Evolutionary conservation across 495 filamentous ascomycete genomes (phyloP).

Genomic region (Hyaloscypha hepaticicola): DNA sequence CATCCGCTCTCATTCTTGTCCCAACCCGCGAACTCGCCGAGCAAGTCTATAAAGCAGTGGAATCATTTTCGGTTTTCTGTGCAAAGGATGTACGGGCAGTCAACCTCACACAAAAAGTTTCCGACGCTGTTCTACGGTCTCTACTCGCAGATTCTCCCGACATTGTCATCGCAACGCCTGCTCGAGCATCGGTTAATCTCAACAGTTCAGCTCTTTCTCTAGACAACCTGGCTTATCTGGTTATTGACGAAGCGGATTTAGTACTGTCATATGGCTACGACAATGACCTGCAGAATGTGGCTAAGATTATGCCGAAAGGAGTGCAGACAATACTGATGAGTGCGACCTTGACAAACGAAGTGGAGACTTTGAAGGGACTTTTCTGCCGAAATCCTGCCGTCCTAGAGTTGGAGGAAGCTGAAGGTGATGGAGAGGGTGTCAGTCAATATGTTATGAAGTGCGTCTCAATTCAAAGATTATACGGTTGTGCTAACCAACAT

Average conservation of each 20-base stretch:
- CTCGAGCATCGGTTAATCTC: constrained; percentile 68
- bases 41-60: constrained; percentile 75
- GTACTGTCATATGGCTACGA: constrained; percentile 95
- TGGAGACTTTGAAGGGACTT: constrained; percentile 78
- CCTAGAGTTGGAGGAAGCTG: constrained; percentile 71
- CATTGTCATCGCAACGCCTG: constrained; percentile 85
- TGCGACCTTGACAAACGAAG: constrained; percentile 83
- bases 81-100: constrained; percentile 75
- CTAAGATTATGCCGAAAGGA: constrained; percentile 74
- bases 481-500: constrained; percentile 15
- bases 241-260: constrained; percentile 94
- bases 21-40: constrained; percentile 92
- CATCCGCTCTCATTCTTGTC: constrained; percentile 78
- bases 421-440: constrained; percentile 68
- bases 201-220: constrained; percentile 67
- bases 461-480: constrained; percentile 23
- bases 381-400: constrained; percentile 80
- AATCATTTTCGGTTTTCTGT: constrained; percentile 75
- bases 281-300: constrained; percentile 76
- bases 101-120: constrained; percentile 84
- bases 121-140: constrained; percentile 80
- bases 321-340: constrained; percentile 92
- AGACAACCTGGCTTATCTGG: constrained; percentile 69
- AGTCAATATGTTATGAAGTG: constrained; percentile 85
- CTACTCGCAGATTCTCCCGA: constrained; percentile 87